phyloP scores from a whole-genome alignment of 768 basidiomycete genomes.

The Albatrellus ellisii region DNA sequence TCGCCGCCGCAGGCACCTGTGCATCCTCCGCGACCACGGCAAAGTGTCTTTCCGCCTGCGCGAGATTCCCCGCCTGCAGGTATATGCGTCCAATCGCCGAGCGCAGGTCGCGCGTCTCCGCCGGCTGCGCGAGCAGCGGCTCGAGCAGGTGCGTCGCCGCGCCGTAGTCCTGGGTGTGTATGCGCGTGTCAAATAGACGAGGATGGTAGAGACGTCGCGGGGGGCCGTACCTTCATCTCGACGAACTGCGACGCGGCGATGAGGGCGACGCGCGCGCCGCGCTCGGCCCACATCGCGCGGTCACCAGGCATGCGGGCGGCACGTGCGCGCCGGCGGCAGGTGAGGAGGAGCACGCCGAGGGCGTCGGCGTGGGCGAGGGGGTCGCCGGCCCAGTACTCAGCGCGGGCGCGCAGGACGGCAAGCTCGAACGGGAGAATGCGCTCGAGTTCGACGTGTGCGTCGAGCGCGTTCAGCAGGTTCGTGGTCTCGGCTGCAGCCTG shows the following conservation, averaged over 20 bases:
- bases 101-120: slow-evolving; percentile 40
- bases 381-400: slow-evolving; percentile 76
- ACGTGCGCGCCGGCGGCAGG: slow-evolving; percentile 36
- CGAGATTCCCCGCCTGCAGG: slow-evolving; percentile 58
- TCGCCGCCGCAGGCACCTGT: slow-evolving; percentile 26
- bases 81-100: slow-evolving; percentile 65
- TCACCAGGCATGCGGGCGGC: slow-evolving; percentile 21
- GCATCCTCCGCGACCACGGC: slow-evolving; percentile 32
- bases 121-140: slow-evolving; percentile 37
- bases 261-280: slow-evolving; percentile 58
- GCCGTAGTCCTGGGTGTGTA: slow-evolving; percentile 39
- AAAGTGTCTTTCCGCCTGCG: slow-evolving; percentile 47
- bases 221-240: slow-evolving; percentile 59
- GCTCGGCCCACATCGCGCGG: slow-evolving; percentile 66
- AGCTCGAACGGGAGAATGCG: slow-evolving; percentile 45
- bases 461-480: slow-evolving; percentile 63
- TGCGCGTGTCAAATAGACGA: not conserved
- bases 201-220: not conserved
- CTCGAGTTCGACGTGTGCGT: slow-evolving; percentile 43
- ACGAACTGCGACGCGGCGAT: slow-evolving; percentile 74
- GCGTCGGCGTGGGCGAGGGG: slow-evolving; percentile 71
- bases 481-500: slow-evolving; percentile 78
- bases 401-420: slow-evolving; percentile 56
- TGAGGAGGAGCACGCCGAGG: slow-evolving; percentile 44
- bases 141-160: slow-evolving; percentile 58